These are phyloP conservation scores for Exophiala aquamarina DNA, from an alignment of 2,329 filamentous ascomycete species.

Conservation along the genomic window DNA sequence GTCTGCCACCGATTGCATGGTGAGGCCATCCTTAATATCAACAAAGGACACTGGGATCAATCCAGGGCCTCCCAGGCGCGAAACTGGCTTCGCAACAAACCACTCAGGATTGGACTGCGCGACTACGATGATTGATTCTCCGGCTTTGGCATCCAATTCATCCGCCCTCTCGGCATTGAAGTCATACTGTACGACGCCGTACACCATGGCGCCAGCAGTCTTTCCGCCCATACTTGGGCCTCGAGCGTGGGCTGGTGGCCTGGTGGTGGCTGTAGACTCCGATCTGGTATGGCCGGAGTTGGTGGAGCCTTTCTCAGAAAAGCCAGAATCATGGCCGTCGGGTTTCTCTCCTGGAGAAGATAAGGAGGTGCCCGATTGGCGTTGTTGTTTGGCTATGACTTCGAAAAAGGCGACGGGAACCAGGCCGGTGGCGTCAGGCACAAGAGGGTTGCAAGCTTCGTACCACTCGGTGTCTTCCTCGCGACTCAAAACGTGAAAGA, in stretches of 20 bases:
- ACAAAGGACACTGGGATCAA: slow-evolving; percentile 96
- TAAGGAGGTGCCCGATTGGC: slow-evolving; percentile 75
- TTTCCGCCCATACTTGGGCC: slow-evolving; percentile 50
- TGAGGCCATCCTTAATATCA: slow-evolving; percentile 91
- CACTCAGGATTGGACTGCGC: slow-evolving; percentile 98
- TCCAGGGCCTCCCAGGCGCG: slow-evolving; percentile 88
- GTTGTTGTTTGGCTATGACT: slow-evolving; percentile 83
- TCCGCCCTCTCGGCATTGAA: slow-evolving; percentile 95
- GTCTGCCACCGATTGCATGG: slow-evolving; percentile 77
- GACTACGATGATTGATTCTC: slow-evolving; percentile 96
- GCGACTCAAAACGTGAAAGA: slow-evolving; percentile 95
- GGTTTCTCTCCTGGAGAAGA: slow-evolving; percentile 51
- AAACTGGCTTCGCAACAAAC: slow-evolving; percentile 99
- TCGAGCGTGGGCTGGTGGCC: slow-evolving; percentile 38
- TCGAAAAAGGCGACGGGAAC: slow-evolving; percentile 96
- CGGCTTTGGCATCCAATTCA: slow-evolving; percentile 90
- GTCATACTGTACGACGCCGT: slow-evolving; percentile 95
- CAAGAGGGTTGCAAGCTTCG: slow-evolving; percentile 91
- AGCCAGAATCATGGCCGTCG: slow-evolving; percentile 87
- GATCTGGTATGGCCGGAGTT: slow-evolving; percentile 33
- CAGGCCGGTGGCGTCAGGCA: slow-evolving; percentile 82
- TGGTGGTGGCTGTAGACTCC: slow-evolving; percentile 36
- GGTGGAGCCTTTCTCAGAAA: slow-evolving; percentile 58
- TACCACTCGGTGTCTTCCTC: slow-evolving; percentile 97
- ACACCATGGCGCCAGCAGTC: slow-evolving; percentile 78